Base-by-base conservation (phyloP, 2,329 filamentous ascomycete species). In the Blastomyces emzantsi region DNA sequence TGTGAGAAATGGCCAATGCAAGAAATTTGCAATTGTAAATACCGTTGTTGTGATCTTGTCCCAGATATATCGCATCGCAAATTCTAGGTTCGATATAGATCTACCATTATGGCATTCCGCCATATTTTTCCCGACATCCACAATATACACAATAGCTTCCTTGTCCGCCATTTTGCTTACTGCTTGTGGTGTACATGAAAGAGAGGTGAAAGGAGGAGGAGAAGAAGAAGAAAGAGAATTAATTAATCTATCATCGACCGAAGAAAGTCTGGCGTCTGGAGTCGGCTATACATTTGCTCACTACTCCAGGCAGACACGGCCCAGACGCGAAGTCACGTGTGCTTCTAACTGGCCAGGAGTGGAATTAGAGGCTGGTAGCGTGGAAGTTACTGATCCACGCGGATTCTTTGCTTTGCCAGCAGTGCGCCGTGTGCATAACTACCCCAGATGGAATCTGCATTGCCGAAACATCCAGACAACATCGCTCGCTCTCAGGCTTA, bases 71-170 rank as follows among this genome's bases (percentile, higher is more conserved):
- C 86, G 85, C 85, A 97, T 87, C 58, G 86, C 85, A 86, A 88
- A 99, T 65, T 97, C 90, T 22, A 99, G 83, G 73, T 97, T 89
- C 2, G 88, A 88, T 73, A 93, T 85, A 25, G 80, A 73, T 68
- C 94, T 86, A 33, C 88, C 90, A 77, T 85, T 82, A 69, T 86
- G 84, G 69, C 81, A 83, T 72, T 89, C 81, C 64, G 82, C 88
- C 90, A 96, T 97, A n/a, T 92, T 90, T 71, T 79, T 81, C 64
- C 92, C 92, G 30, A 97, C 81, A 77, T 99, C 94, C 65, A 99
- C 78, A 69, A 99, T 88, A 75, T 94, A 99, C 54, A 97, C 85
- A 0, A 89, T 94, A 9, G 92, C 91, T 79, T 97, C 91, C 75
- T 99, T 99, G 66, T 90, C 87, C 13, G 92, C 89, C 93, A 97